Conservation (phyloP, 306 rosid genomes). For the Cucurbita pepo region DNA sequence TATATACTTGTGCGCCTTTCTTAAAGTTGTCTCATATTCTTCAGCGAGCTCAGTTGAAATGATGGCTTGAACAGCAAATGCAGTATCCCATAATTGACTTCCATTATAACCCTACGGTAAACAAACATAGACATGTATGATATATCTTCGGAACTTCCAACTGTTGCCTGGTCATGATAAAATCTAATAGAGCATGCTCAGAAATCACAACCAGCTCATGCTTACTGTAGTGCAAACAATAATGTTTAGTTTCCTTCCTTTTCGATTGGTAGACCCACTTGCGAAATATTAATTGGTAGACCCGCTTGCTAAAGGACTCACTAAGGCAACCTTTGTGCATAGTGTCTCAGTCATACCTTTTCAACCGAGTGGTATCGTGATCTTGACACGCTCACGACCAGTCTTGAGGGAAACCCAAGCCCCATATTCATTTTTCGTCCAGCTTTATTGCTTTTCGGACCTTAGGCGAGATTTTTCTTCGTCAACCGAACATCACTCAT, state of each 20-base stretch:
- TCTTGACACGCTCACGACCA: too few species aligned
- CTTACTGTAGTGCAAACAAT: background rate
- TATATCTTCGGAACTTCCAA: background rate
- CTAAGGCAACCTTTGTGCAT: background rate
- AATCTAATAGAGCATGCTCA: background rate
- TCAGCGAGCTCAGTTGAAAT: conserved; percentile 53
- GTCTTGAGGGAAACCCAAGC: too few species aligned
- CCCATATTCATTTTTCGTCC: too few species aligned
- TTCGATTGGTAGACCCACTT: background rate
- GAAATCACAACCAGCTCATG: background rate
- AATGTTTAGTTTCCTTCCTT: background rate
- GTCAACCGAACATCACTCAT: too few species aligned
- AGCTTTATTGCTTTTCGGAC: too few species aligned
- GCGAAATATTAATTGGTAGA: too few species aligned
- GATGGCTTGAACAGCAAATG: conserved; percentile 78
- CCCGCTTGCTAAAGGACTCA: background rate
- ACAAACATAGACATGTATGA: background rate
- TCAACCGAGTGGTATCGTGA: too few species aligned
- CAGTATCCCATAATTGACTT: conserved; percentile 89
- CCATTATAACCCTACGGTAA: conserved; percentile 83
- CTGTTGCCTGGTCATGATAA: background rate
- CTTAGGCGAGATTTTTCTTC: too few species aligned
- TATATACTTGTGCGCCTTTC: conserved; percentile 55
- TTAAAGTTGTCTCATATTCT: conserved; percentile 49
- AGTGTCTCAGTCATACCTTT: too few species aligned